Base-by-base conservation (phyloP, 306 rosid genomes). In the Geum urbanum region DNA sequence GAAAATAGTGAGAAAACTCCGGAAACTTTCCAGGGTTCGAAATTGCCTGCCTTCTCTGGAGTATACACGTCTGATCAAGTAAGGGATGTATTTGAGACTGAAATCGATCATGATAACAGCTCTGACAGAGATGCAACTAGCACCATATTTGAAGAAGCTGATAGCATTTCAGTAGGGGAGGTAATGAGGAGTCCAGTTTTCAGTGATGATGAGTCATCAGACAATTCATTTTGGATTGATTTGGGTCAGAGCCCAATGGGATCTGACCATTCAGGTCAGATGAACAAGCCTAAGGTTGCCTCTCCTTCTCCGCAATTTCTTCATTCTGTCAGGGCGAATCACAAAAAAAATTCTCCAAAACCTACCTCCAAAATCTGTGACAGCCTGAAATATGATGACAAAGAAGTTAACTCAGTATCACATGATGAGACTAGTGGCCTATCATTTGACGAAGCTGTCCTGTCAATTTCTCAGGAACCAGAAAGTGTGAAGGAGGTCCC, bases 231-330 rank as follows among this genome's bases (percentile, higher is more conserved):
- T 77, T 94, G 96, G 96, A 94, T 94, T 72, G 98, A 88, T 84
- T 83, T 94, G 90, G 97, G 98, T 67, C 98, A 88, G 71, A 94
- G 98, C 76, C 98, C 97, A 51, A n/a, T 88, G 77, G 98, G 96
- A 61, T 92, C 96, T 7, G 96, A 92, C 43, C 39, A 54, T 77
- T 75, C 61, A 3, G 72, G 86, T 72, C 97, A 84, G 76, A 68
- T 69, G 2, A 80, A 71, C 75, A 85, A 87, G 59, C 91, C 79
- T 53, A 89, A 82, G 78, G 79, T 79, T 39, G 90, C 90, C 75
- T 94, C 98, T 48, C 96, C 97, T 22, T 61, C 81, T 19, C 96
- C 96, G 0, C 82, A 96, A 5, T 79, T 84, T 70, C 88, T 88
- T 92, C 84, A 88, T 72, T 73, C 72, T 48, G 87, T 87, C 66